Conservation (phyloP, 169 alveolate species). For the Plasmodium relictum region DNA sequence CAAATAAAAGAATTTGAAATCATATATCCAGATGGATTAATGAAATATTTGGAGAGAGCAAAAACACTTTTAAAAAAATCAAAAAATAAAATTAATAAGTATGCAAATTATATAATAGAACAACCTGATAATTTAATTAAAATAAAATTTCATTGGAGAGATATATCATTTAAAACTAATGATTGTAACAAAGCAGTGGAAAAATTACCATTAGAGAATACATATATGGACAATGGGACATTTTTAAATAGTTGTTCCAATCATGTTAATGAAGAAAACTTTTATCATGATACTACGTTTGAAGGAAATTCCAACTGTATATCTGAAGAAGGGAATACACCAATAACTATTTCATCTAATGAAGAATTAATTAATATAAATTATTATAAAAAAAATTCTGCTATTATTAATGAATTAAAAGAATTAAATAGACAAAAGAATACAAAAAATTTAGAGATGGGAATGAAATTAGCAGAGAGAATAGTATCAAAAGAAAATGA, state of each 20-base stretch:
- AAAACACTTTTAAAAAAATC: conserved; percentile 79
- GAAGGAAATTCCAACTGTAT: background rate
- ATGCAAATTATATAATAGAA: conserved; percentile 85
- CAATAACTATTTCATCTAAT: background rate
- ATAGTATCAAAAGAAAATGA: too few species aligned
- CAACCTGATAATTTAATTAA: conserved; percentile 73
- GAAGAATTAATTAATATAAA: background rate
- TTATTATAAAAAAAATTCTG: background rate
- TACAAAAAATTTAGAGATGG: background rate
- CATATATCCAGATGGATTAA: conserved; percentile 84
- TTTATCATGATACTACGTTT: background rate
- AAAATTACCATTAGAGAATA: conserved; percentile 77
- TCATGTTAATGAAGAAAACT: background rate
- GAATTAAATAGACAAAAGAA: background rate
- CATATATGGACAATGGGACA: too few species aligned
- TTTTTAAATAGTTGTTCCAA: background rate
- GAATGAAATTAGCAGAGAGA: too few species aligned
- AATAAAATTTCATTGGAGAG: conserved; percentile 45
- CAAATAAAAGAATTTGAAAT: conserved; percentile 66
- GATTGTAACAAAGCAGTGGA: conserved; percentile 87
- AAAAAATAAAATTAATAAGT: conserved; percentile 15
- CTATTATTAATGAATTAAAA: background rate
- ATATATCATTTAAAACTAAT: conserved; percentile 88
- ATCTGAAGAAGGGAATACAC: background rate
- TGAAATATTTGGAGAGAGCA: conserved; percentile 90